These are phyloP conservation scores for Monosporascus sp. DNA, from an alignment of 2,329 filamentous ascomycete species.

Conservation along the genomic window DNA sequence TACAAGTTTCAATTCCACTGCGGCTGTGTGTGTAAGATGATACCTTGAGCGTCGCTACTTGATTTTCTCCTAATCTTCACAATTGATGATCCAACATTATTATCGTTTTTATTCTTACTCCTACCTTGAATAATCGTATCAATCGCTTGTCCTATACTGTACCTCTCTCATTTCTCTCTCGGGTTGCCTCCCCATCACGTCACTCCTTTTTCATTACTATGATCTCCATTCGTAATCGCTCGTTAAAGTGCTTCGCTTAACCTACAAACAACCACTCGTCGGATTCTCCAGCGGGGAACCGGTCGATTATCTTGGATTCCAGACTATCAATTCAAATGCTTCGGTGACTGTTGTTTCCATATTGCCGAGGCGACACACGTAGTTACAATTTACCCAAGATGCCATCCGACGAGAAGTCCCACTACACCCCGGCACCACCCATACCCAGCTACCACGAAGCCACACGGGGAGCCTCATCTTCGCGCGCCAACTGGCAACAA, in stretches of 20 bases:
- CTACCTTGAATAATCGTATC: too few relatives aligned
- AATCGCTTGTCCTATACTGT: too few relatives aligned
- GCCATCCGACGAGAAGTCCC: slow-evolving; percentile 48
- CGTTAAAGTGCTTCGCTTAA: not conserved
- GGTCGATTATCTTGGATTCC: not conserved
- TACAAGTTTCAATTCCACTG: too few relatives aligned
- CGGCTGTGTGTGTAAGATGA: too few relatives aligned
- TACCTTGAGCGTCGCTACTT: too few relatives aligned
- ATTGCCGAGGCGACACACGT: not conserved
- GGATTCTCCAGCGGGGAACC: not conserved
- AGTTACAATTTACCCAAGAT: slow-evolving; percentile 17
- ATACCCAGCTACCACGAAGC: slow-evolving; percentile 86
- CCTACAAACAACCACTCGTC: not conserved
- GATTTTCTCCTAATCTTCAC: too few relatives aligned
- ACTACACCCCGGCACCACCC: slow-evolving; percentile 61
- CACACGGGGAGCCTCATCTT: slow-evolving; percentile 49
- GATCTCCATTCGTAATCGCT: not conserved
- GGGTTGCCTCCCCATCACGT: not conserved
- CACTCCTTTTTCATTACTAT: not conserved
- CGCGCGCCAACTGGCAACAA: slow-evolving; percentile 49
- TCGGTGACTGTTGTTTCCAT: not conserved
- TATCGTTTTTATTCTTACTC: too few relatives aligned
- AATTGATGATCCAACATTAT: too few relatives aligned
- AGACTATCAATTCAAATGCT: not conserved
- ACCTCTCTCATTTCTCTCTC: not conserved